Evolutionary conservation across 257 asterid species (phyloP), one percentile per base, ranked within the genome.

Genomic region (Scutellaria barbata): DNA sequence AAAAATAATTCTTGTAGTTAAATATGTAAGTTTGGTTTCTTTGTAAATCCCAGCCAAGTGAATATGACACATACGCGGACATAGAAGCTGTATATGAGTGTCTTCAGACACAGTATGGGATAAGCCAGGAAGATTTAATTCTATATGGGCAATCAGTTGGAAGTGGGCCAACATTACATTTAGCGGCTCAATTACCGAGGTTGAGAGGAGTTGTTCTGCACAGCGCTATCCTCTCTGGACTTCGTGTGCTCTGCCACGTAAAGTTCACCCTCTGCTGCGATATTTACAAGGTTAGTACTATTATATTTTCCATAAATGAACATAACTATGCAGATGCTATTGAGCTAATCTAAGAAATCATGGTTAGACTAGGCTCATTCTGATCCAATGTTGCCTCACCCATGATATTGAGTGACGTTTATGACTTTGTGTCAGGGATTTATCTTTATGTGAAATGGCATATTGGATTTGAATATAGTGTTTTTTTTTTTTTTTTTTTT

Each of bases 201-300:
- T 71, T 95, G 83, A 89, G 99, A 81, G 99, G 98, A 41, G 98
- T 95, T 9, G 97, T 95, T 73, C 86, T 95, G 62, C 99, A 95
- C 80, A 95, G 99, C 75, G 99, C 98, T 67, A 95, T 95, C 68
- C 98, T 95, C 46, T 95, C 99, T 18, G 99, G 99, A 67, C 93
- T 95, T 77, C 99, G 99, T 25, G 99, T 95, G 75, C 95, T 95
- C 43, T 95, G 99, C 55, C 98, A 92, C 69, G 95, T 87, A 67
- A 89, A 95, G 68, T 95, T 85, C 87, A 84, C 94, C 4, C 77
- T 88, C 55, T 95, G 99, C 75, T 92, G 92, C 53, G 99, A 95
- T 79, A 95, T 95, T 74, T 95, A 92, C 78, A 95, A 87, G 96
- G 99, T 89, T 16, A 74, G 85, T 56, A 39, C 13, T 11, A 11